These are phyloP conservation scores for Typha latifolia DNA, from an alignment of 176 grass and related monocot species.

Conservation along the genomic window DNA sequence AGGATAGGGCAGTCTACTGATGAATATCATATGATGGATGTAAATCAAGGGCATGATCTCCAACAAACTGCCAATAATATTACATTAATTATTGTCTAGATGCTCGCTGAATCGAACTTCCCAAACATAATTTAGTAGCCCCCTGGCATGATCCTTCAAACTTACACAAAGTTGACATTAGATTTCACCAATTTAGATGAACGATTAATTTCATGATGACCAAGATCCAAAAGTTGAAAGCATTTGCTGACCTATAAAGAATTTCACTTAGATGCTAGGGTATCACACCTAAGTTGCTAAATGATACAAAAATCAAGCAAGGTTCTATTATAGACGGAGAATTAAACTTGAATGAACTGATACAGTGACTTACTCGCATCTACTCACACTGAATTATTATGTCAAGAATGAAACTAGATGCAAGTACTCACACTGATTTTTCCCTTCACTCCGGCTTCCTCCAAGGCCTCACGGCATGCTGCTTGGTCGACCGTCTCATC, in stretches of 20 bases:
- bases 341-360: no score
- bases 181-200: not conserved
- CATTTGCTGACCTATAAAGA: not conserved
- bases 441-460: slow-evolving; percentile 83
- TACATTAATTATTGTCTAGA: not conserved
- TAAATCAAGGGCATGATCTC: not conserved
- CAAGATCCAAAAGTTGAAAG: not conserved
- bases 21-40: not conserved
- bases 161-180: no score
- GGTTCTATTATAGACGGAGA: no score
- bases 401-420: not conserved
- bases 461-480: slow-evolving; percentile 62
- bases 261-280: not conserved
- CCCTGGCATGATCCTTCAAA: no score
- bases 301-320: not conserved
- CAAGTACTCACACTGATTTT: slow-evolving; percentile 40
- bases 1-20: not conserved
- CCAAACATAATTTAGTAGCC: no score
- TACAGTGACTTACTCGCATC: no score
- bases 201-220: not conserved
- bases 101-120: no score
- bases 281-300: not conserved
- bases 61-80: not conserved
- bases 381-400: no score
- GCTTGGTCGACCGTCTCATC: slow-evolving; percentile 65